These are phyloP conservation scores for Fusarium sp. DNA, from an alignment of 2,329 filamentous ascomycete species.

Conservation along the genomic window DNA sequence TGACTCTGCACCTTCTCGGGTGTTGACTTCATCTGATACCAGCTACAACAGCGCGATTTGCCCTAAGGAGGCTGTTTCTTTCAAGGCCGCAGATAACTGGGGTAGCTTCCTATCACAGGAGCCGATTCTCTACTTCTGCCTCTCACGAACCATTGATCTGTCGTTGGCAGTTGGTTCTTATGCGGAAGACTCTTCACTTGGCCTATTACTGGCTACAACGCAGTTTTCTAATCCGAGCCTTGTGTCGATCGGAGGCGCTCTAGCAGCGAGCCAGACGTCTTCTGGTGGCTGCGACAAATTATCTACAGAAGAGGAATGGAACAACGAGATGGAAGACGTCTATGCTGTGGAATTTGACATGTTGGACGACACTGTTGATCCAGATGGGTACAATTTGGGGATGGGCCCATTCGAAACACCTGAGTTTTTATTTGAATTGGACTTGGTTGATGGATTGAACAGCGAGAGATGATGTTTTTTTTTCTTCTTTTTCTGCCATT, in stretches of 20 bases:
- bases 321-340: neutral
- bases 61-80: accelerated
- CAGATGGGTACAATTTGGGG: too few species aligned
- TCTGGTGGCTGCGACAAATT: accelerated
- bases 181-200: neutral
- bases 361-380: too few species aligned
- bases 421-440: too few species aligned
- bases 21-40: neutral
- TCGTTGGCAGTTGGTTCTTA: neutral
- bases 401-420: too few species aligned
- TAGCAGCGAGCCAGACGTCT: too few species aligned
- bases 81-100: neutral
- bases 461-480: too few species aligned
- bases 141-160: neutral
- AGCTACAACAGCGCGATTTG: accelerated
- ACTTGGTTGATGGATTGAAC: too few species aligned
- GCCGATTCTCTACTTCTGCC: neutral
- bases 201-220: accelerated
- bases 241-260: too few species aligned
- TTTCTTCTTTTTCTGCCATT: too few species aligned
- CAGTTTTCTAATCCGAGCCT: neutral
- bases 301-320: accelerated
- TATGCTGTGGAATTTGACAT: too few species aligned
- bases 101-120: neutral
- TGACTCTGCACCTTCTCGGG: neutral